A percentile compares a stretch with the other conserved stretches of the same genome.
Evolutionary conservation across 192 early-diverging fungal genomes (phyloP).

Genomic region (Backusella tarrabulga): DNA sequence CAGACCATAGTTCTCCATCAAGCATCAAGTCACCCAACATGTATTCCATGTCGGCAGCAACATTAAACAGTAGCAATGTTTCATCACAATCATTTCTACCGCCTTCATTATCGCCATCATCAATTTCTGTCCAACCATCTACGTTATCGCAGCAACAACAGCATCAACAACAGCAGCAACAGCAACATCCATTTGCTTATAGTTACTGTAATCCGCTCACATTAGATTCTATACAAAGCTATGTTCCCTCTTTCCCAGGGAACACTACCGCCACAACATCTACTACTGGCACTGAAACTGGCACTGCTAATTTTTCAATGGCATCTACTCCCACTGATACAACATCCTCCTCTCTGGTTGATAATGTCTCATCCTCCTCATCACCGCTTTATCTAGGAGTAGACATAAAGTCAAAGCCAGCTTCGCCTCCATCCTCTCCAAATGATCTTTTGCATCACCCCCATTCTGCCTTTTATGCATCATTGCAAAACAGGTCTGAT

Average conservation of each 20-base stretch:
- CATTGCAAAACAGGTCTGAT: background rate
- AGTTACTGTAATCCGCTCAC: background rate
- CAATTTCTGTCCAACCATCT: background rate
- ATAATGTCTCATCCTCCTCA: background rate
- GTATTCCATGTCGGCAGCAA: background rate
- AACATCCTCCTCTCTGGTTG: background rate
- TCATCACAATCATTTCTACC: background rate
- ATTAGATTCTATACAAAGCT: background rate
- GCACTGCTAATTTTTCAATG: background rate
- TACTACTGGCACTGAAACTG: background rate
- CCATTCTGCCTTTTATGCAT: background rate
- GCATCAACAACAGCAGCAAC: background rate
- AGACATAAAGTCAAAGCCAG: background rate
- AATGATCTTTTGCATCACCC: background rate
- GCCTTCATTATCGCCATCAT: background rate
- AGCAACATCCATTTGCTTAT: slow-evolving; percentile 10
- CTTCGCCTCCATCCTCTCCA: background rate
- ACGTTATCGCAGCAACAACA: background rate
- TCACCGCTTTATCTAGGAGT: background rate
- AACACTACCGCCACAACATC: background rate
- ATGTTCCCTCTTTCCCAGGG: background rate
- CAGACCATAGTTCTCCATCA: background rate
- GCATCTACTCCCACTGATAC: background rate
- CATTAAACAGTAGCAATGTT: background rate
- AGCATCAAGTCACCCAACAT: background rate